These are phyloP conservation scores for Dalbergia cochinchinensis DNA, from an alignment of 306 rosid genomes.

Conservation along the genomic window DNA sequence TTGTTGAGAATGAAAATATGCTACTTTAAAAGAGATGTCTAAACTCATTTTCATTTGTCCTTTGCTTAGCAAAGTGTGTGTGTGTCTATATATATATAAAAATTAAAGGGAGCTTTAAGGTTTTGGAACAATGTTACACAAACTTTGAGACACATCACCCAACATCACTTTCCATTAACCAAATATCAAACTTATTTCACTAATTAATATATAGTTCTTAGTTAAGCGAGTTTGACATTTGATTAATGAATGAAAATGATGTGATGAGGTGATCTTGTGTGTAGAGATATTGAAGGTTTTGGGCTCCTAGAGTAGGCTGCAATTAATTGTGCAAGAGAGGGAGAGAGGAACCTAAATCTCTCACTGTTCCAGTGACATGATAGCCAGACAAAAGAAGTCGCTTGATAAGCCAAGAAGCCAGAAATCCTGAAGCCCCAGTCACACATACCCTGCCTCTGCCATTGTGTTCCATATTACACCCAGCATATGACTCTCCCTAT, in stretches of 20 bases:
- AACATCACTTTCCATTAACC: too few species aligned
- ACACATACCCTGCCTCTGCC: conserved; percentile 81
- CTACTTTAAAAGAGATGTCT: not conserved
- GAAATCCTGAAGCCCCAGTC: conserved; percentile 86
- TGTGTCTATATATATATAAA: not conserved
- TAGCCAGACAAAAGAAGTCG: conserved; percentile 78
- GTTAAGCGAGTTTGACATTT: too few species aligned
- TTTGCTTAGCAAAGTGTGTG: not conserved
- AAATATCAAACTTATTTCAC: too few species aligned
- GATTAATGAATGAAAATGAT: too few species aligned
- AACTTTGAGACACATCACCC: too few species aligned
- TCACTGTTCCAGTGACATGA: conserved; percentile 77
- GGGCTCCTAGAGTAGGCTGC: too few species aligned
- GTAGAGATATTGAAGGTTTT: too few species aligned
- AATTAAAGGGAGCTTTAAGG: not conserved
- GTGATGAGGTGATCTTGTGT: too few species aligned
- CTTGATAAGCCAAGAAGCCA: conserved; percentile 90
- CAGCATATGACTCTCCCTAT: not conserved
- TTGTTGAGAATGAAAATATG: not conserved
- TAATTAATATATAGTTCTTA: too few species aligned
- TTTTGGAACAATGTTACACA: too few species aligned
- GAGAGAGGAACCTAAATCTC: conserved; percentile 70
- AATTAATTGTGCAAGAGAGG: not conserved
- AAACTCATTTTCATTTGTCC: not conserved
- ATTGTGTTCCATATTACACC: conserved; percentile 47